phyloP scores from a whole-genome alignment of 306 rosid species.

The Prunus fruticosa region DNA sequence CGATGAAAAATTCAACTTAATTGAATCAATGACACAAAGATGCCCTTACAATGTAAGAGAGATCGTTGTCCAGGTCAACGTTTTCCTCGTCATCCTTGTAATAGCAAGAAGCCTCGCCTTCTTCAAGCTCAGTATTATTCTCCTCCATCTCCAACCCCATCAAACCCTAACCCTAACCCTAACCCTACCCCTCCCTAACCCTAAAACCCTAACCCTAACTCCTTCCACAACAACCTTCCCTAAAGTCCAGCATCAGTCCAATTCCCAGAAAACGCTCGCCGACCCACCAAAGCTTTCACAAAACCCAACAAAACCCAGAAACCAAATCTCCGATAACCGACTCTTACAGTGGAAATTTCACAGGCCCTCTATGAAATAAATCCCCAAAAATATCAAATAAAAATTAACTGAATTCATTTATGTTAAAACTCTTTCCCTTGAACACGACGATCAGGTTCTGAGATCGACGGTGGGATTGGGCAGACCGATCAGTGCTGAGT shows the following conservation, averaged over 20 bases:
- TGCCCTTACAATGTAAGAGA: slow-evolving; percentile 78
- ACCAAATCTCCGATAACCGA: slow-evolving; percentile 28
- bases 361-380: slow-evolving; percentile 35
- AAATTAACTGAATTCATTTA: slow-evolving; percentile 22
- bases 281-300: slow-evolving; percentile 35
- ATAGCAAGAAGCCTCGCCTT: slow-evolving; percentile 75
- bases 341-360: slow-evolving; percentile 23
- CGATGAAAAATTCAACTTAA: slow-evolving; percentile 12
- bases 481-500: neutral
- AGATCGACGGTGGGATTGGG: neutral
- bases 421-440: neutral
- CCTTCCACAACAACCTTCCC: slow-evolving; percentile 49
- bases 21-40: slow-evolving; percentile 23
- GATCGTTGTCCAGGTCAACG: slow-evolving; percentile 52
- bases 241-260: slow-evolving; percentile 70
- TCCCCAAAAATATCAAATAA: slow-evolving; percentile 34
- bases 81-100: slow-evolving; percentile 44
- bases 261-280: slow-evolving; percentile 29
- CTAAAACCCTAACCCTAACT: slow-evolving; percentile 35
- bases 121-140: slow-evolving; percentile 56
- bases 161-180: slow-evolving; percentile 33
- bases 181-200: slow-evolving; percentile 41
- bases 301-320: slow-evolving; percentile 50
- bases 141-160: slow-evolving; percentile 44
- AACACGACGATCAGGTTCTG: neutral